A percentile compares a stretch with the other conserved stretches of the same genome.
Evolutionary conservation across 164 flowering plant genomes (phyloP).

Genomic region (Chimonanthus salicifolius): DNA sequence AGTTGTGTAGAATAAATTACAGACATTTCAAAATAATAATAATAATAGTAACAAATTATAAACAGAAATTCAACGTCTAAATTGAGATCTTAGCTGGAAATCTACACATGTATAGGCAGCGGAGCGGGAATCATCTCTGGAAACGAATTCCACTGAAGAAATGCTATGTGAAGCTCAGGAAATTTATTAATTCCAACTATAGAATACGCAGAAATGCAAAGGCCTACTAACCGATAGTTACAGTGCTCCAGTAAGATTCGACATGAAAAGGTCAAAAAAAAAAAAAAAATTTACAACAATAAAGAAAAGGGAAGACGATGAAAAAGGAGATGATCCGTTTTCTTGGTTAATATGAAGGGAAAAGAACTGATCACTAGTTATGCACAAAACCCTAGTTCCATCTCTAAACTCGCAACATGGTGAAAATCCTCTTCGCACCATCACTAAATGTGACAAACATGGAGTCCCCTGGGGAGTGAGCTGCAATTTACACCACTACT

Average conservation of each 20-base stretch:
- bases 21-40: too few relatives aligned
- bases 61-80: too few relatives aligned
- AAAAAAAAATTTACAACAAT: background rate
- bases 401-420: background rate
- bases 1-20: too few relatives aligned
- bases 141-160: background rate
- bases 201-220: background rate
- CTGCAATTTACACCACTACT: too few relatives aligned
- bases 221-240: background rate
- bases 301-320: background rate
- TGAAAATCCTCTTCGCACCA: background rate
- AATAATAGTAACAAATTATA: too few relatives aligned
- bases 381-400: background rate
- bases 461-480: too few relatives aligned
- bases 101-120: too few relatives aligned
- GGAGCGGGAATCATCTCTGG: too few relatives aligned
- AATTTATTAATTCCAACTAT: background rate
- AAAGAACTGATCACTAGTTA: background rate
- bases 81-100: too few relatives aligned
- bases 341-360: background rate
- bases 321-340: background rate
- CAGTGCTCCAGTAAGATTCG: background rate
- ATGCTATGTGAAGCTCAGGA: background rate
- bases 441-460: background rate
- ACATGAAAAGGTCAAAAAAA: background rate